Conservation (phyloP, 495 filamentous ascomycete genomes). For the Talaromyces trachyspermus region DNA sequence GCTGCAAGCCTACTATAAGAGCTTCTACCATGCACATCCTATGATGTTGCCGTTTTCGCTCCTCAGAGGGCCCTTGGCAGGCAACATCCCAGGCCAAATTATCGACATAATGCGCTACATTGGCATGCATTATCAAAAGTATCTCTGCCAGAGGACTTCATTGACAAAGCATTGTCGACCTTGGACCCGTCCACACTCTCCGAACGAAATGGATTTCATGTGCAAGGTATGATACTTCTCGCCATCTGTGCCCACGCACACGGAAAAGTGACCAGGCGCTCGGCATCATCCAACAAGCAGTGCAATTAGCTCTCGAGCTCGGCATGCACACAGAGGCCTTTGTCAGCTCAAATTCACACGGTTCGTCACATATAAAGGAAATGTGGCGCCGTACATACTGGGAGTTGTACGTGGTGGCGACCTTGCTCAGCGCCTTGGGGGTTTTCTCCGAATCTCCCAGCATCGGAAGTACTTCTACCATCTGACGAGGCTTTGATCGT, state of each 20-base stretch:
- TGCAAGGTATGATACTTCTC: conserved; percentile 65
- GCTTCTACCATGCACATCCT: conserved; percentile 66
- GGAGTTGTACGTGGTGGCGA: conserved; percentile 70
- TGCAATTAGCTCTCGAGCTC: conserved; percentile 57
- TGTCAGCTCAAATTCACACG: conserved; percentile 22
- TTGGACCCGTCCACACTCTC: conserved; percentile 33
- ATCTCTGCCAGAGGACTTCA: conserved; percentile 13
- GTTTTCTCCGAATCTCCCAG: conserved; percentile 27
- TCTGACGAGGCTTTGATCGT: conserved; percentile 12
- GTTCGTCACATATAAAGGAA: conserved; percentile 52
- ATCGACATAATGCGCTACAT: conserved; percentile 63
- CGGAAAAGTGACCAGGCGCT: conserved; percentile 51
- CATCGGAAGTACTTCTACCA: conserved; percentile 22
- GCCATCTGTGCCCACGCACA: conserved; percentile 61
- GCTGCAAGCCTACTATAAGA: conserved; percentile 48
- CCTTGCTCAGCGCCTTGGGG: conserved; percentile 27
- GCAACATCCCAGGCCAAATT: conserved; percentile 23
- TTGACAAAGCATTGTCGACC: not conserved
- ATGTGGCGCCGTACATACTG: conserved; percentile 79
- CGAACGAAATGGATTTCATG: conserved; percentile 53
- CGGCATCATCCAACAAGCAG: conserved; percentile 53
- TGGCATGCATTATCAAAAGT: conserved; percentile 42
- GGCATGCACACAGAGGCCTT: conserved; percentile 54
- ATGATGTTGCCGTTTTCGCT: conserved; percentile 45
- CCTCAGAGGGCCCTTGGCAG: conserved; percentile 35